Base-by-base conservation (phyloP, 768 basidiomycete genomes). In the Trametes gibbosa region DNA sequence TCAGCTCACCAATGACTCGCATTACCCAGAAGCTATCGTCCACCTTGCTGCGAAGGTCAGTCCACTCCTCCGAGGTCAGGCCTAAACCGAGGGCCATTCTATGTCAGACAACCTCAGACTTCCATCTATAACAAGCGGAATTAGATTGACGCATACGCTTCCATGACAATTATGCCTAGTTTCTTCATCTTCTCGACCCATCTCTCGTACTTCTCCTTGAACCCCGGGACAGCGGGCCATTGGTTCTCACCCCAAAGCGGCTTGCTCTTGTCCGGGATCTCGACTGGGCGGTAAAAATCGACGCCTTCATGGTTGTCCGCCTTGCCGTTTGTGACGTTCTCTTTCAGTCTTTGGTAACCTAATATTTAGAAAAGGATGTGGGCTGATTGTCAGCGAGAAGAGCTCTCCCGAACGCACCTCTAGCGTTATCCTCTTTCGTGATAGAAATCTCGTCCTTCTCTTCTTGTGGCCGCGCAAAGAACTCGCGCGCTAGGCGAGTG, bases 21-120 rank as follows among this genome's bases (percentile, higher is more conserved):
- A 94, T 85, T 5, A 86, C 82, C 95, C 95, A 96, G 68, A 96
- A 97, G 63, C 86, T 87, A 63, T 95, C 85, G 58, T 92, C 83
- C 0, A 95, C 86, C 69, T 87, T 81, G 24, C 70, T 68, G n/a
- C 81, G 80, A 47, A 96, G 76, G 0, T 82, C 80, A 13, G 75
- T 59, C 87, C 89, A 90, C 67, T 95, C 94, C 1, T 83, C 79
- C 0, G 70, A 55, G 5, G 79, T 80, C 84, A 93, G 81, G 10
- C 89, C 89, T 6, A 96, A 75, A 7, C 93, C 94, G 58, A 77
- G 75, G 0, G 90, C 85, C 90, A 95, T 95, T 23, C 92, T 94
- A 17, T 3, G 2, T 16, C 1, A 7, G n/a, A 45, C 23, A 16
- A 29, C 21, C 43, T 5, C n/a, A n/a, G n/a, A n/a, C n/a, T n/a